phyloP scores from a whole-genome alignment of 2,329 filamentous ascomycete species.

The Colletotrichum higginsianum region DNA sequence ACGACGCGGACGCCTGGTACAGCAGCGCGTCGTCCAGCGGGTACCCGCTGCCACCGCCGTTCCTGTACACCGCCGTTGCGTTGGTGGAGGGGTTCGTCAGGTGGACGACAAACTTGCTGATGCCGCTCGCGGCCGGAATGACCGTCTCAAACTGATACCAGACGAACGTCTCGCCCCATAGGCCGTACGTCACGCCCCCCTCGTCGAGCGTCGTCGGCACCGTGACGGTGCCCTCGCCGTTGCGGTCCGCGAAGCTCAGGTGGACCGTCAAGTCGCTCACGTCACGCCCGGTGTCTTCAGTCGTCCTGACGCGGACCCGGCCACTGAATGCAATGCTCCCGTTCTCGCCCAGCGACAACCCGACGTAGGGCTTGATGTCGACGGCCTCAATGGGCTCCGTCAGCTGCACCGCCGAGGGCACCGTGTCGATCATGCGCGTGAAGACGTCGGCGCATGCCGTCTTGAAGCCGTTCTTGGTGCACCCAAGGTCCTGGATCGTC shows the following conservation, averaged over 20 bases:
- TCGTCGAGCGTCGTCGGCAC: constrained; percentile 28
- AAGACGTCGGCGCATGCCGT: constrained; percentile 50
- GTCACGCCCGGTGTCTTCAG: constrained; percentile 38
- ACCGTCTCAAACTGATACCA: constrained; percentile 50
- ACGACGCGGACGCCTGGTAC: constrained; percentile 48
- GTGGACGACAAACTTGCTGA: constrained; percentile 52
- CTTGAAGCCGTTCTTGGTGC: constrained; percentile 54
- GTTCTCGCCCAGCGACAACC: constrained; percentile 47
- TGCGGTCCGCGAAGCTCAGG: constrained; percentile 38
- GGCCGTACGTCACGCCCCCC: constrained; percentile 46
- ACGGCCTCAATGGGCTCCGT: constrained; percentile 49
- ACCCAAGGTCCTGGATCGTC: constrained; percentile 57
- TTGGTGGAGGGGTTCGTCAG: constrained; percentile 47
- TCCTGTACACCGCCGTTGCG: constrained; percentile 45
- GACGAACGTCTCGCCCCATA: constrained; percentile 47
- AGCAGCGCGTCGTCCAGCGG: constrained; percentile 48
- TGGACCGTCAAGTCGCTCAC: constrained; percentile 41
- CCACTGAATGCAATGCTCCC: constrained; percentile 48
- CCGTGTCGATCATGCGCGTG: constrained; percentile 54
- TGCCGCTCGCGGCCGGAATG: constrained; percentile 46
- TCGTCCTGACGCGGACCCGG: constrained; percentile 47
- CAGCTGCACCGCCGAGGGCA: constrained; percentile 49
- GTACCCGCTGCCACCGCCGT: constrained; percentile 49
- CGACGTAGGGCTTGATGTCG: constrained; percentile 51
- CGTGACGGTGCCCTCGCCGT: constrained; percentile 30